A percentile compares a stretch with the other conserved stretches of the same genome.
Evolutionary conservation across 257 asterid species (phyloP).

Genomic region (Salvia rosmarinus): DNA sequence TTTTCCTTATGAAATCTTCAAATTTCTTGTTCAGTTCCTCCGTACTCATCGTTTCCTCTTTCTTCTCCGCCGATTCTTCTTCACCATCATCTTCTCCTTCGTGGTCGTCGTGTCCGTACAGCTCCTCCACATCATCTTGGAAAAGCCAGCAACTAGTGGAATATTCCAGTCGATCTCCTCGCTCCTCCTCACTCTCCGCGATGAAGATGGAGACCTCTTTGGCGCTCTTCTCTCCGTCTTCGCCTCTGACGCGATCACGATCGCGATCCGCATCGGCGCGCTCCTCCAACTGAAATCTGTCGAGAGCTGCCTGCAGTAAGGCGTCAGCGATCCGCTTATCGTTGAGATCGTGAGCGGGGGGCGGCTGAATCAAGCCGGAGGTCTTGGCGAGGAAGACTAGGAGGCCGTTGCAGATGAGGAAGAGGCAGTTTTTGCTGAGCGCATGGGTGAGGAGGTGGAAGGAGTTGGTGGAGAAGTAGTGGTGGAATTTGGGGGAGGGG

Average conservation of each 20-base stretch:
- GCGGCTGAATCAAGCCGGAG: slow-evolving; percentile 38
- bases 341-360: slow-evolving; percentile 21
- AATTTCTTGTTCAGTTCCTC: slow-evolving; percentile 49
- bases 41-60: slow-evolving; percentile 32
- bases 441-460: slow-evolving; percentile 29
- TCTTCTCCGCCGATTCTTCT: not conserved
- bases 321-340: slow-evolving; percentile 15
- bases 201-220: slow-evolving; percentile 35
- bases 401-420: slow-evolving; percentile 67
- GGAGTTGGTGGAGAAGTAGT: slow-evolving; percentile 30
- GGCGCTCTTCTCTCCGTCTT: not conserved
- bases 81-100: not conserved
- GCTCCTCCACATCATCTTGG: slow-evolving; percentile 18
- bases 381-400: slow-evolving; percentile 54
- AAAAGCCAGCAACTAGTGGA: slow-evolving; percentile 30
- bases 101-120: not conserved
- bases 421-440: slow-evolving; percentile 56
- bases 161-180: not conserved
- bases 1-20: slow-evolving; percentile 57
- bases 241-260: not conserved
- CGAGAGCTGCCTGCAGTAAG: not conserved
- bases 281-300: too few relatives aligned
- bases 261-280: too few relatives aligned
- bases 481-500: slow-evolving; percentile 31
- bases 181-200: slow-evolving; percentile 35